Percentiles rank a stretch among this genome's conserved stretches.
These are phyloP conservation scores for Hortaea sp. DNA, from an alignment of 2,329 filamentous ascomycete genomes.

Conservation along the genomic window DNA sequence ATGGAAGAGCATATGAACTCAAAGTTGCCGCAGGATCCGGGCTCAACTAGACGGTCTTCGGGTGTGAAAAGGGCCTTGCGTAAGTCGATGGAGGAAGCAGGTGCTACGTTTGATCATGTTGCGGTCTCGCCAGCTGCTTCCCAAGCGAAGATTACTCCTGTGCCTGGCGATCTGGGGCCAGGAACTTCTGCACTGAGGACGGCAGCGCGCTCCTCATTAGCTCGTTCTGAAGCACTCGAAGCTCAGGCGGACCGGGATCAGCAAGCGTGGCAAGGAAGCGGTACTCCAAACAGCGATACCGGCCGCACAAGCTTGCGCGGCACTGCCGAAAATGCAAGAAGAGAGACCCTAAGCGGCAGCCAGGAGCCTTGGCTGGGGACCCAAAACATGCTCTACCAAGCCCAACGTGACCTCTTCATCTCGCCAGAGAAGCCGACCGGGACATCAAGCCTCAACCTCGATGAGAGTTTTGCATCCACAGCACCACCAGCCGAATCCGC, in stretches of 20 bases:
- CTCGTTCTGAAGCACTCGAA: no score
- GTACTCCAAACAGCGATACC: no score
- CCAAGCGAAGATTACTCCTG: slow-evolving; percentile 1
- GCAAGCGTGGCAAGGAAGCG: no score
- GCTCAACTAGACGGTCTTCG: slow-evolving; percentile 5
- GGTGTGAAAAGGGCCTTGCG: slow-evolving; percentile 14
- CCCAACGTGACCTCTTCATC: slow-evolving; percentile 19
- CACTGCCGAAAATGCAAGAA: neutral
- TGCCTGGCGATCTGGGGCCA: no score
- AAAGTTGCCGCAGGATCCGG: slow-evolving; percentile 3
- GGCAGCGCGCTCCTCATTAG: no score
- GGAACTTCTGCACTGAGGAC: no score
- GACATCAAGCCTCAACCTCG: neutral
- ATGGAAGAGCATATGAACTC: slow-evolving; percentile 11
- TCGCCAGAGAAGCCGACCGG: slow-evolving; percentile 16
- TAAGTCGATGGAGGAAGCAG: slow-evolving; percentile 15
- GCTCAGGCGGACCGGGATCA: no score
- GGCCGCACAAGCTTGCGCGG: no score
- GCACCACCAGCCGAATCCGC: slow-evolving; percentile 7
- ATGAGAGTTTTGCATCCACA: slow-evolving; percentile 2
- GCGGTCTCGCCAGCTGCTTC: slow-evolving; percentile 9
- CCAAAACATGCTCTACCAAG: slow-evolving; percentile 19
- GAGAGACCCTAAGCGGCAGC: neutral
- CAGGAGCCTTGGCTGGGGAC: slow-evolving; percentile 17
- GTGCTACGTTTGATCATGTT: slow-evolving; percentile 12